A percentile compares a stretch with the other conserved stretches of the same genome.
phyloP scores from a whole-genome alignment of 2,329 filamentous ascomycete genomes.

The Colletotrichum sp. region DNA sequence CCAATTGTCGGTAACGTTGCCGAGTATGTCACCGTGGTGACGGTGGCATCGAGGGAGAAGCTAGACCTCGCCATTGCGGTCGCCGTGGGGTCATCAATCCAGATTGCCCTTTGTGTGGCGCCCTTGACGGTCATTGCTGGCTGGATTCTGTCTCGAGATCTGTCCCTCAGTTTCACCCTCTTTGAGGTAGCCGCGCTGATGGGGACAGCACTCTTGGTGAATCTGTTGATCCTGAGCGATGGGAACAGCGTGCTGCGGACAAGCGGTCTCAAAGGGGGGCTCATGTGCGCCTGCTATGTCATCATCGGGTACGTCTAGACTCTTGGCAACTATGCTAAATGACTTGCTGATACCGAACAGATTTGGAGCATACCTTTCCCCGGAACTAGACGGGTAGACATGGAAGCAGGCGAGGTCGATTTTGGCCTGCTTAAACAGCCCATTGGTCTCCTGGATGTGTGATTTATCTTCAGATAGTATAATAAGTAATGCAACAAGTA shows the following conservation, averaged over 20 bases:
- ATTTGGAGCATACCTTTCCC: conserved; percentile 9
- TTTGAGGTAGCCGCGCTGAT: conserved; percentile 80
- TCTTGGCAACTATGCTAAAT: neutral
- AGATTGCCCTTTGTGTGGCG: conserved; percentile 66
- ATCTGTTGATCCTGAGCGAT: conserved; percentile 77
- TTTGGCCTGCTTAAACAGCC: neutral
- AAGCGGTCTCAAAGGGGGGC: conserved; percentile 55
- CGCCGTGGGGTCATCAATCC: conserved; percentile 64
- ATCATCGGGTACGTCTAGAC: conserved; percentile 47
- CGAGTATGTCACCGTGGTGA: conserved; percentile 67
- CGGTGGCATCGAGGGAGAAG: conserved; percentile 64
- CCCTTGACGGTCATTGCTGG: conserved; percentile 65
- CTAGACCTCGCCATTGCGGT: conserved; percentile 68
- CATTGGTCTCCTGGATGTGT: neutral
- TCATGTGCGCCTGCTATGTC: conserved; percentile 59
- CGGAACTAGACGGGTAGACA: neutral
- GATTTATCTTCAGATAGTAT: neutral
- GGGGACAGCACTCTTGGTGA: conserved; percentile 73
- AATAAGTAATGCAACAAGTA: neutral
- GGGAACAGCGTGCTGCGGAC: conserved; percentile 69
- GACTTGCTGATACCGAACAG: neutral
- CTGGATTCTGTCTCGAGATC: conserved; percentile 60
- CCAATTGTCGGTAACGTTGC: conserved; percentile 69
- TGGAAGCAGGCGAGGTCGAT: neutral
- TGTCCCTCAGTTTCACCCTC: conserved; percentile 74